A percentile compares a stretch with the other conserved stretches of the same genome.
Evolutionary conservation across 306 rosid species (phyloP).

Genomic region (Dalbergia cultrata): DNA sequence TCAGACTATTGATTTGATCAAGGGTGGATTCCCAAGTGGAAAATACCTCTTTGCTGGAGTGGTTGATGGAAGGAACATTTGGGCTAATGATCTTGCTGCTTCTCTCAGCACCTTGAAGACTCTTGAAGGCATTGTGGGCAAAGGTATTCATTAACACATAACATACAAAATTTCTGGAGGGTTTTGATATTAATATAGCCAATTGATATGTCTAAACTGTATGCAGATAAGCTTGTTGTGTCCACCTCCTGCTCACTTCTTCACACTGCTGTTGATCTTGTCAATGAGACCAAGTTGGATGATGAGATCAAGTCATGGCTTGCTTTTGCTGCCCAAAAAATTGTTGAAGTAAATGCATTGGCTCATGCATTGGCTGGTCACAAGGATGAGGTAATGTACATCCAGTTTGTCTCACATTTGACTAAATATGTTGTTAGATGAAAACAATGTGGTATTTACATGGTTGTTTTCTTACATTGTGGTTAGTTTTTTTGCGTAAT

Average conservation of each 20-base stretch:
- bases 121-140: conserved; percentile 82
- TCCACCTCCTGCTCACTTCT: conserved; percentile 92
- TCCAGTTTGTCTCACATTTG: conserved; percentile 3
- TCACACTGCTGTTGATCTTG: conserved; percentile 95
- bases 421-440: conserved; percentile 1
- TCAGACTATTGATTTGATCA: conserved; percentile 74
- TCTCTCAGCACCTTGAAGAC: conserved; percentile 63
- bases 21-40: conserved; percentile 74
- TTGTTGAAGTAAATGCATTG: conserved; percentile 90
- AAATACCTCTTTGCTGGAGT: conserved; percentile 90
- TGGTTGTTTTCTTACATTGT: neutral
- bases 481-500: neutral
- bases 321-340: conserved; percentile 93
- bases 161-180: conserved; percentile 21
- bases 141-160: conserved; percentile 59
- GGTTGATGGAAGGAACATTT: conserved; percentile 96
- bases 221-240: conserved; percentile 79
- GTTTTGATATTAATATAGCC: conserved; percentile 7
- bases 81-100: conserved; percentile 89
- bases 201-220: conserved; percentile 8
- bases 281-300: conserved; percentile 88
- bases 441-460: neutral
- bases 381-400: conserved; percentile 72
- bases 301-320: conserved; percentile 89
- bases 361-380: conserved; percentile 80